Conservation (phyloP, 192 early-diverging fungal species). For the Rhizophagus prolifer region DNA sequence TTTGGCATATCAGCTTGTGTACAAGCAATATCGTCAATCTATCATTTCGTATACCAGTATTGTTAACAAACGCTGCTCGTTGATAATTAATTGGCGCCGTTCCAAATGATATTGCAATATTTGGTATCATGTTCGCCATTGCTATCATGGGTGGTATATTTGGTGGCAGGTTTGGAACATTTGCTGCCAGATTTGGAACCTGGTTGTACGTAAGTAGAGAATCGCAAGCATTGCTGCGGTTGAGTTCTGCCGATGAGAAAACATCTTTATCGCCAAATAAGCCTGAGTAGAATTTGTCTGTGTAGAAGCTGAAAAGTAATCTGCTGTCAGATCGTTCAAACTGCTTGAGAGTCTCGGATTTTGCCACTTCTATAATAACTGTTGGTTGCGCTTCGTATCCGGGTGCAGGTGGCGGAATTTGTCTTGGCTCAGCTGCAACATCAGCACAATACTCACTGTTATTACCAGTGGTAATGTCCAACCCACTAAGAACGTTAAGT, state of each 20-base stretch:
- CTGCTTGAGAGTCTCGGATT: not conserved
- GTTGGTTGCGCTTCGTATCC: slow-evolving; percentile 1
- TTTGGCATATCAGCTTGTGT: not conserved
- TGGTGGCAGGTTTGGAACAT: not conserved
- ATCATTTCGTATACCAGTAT: not conserved
- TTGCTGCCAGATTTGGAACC: not conserved
- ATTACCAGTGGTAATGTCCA: not conserved
- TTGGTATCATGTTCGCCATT: not conserved
- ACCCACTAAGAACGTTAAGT: not conserved
- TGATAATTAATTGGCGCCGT: slow-evolving; percentile 7
- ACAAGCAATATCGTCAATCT: slow-evolving; percentile 2
- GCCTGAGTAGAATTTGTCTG: not conserved
- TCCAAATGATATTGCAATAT: slow-evolving; percentile 20
- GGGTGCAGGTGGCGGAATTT: not conserved
- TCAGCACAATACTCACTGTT: slow-evolving; percentile 2
- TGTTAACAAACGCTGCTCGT: not conserved
- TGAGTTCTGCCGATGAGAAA: not conserved
- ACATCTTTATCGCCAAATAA: not conserved
- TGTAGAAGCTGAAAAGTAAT: slow-evolving; percentile 19
- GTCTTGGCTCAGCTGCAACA: not conserved
- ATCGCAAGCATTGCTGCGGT: not conserved
- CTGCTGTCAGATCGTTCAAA: slow-evolving; percentile 1
- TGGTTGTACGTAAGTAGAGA: not conserved
- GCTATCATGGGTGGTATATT: not conserved
- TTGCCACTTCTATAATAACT: slow-evolving; percentile 24